Base-by-base conservation (phyloP, 2,329 filamentous ascomycete species). In the Hypoxylon sp. region DNA sequence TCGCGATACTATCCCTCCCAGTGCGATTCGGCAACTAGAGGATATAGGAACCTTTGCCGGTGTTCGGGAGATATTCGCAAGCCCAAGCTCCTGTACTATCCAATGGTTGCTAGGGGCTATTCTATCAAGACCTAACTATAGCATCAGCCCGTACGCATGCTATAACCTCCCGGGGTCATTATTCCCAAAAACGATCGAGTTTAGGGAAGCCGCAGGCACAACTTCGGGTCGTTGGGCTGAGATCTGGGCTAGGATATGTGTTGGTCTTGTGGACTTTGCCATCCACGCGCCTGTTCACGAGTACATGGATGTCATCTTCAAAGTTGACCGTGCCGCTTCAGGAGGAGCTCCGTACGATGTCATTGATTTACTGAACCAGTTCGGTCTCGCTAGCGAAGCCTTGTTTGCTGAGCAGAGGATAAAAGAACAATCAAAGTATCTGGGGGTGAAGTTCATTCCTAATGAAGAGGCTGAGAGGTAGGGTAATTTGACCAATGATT, bases 201-300 rank as follows among this genome's bases (percentile, higher is more conserved):
- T 57, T 20, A 49, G 53, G 6, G 25, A 48, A 13, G 53, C 45
- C 1, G 40, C 21, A 12, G 48, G 53, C 6, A 50, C 43, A 4
- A n/a, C 31, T 6, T 30, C 29, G n/a, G 47, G 36, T 3, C 1
- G 8, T 6, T 57, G 53, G 53, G 53, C 26, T 0, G 53, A 49
- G 20, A 30, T 41, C 1, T 57, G 53, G 53, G 49, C 53, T 2
- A 36, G 44, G 23, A 50, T 57, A n/a, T 57, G 53, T 19, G 49
- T 53, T 4, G 53, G 49, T 8, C 26, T 57, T 2, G 45, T 32
- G 8, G 7, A 42, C 8, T 57, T 53, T 7, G 53, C 53, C 5
- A 49, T 57, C 5, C 41, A 53, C 30, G 38, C 49, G 5, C 38
- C 43, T 3, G 26, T 43, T 0, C n/a, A 31, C 1, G 13, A 38